Conservation (phyloP, 192 early-diverging fungal species). For the Entophlyctis luteolus region DNA sequence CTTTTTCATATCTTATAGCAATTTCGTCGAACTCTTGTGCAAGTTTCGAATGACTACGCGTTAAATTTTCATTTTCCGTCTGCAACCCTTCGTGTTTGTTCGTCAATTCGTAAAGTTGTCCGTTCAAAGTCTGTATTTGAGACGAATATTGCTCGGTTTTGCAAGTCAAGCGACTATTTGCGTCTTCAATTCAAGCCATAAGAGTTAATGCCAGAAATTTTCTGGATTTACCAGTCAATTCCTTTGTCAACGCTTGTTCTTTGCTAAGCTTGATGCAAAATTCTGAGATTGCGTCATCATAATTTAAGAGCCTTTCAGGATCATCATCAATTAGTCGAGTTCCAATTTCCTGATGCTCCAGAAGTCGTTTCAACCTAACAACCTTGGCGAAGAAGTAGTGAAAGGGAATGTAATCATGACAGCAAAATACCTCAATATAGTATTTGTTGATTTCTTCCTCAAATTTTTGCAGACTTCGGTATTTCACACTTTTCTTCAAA, state of each 20-base stretch:
- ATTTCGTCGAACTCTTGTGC: not conserved
- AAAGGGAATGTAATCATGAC: not conserved
- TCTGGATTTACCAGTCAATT: not conserved
- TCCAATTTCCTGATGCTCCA: constrained; percentile 24
- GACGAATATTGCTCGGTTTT: not conserved
- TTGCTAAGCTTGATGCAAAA: constrained; percentile 3
- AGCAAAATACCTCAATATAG: constrained; percentile 14
- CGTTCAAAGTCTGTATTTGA: not conserved
- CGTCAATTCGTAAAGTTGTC: constrained; percentile 8
- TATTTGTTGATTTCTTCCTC: constrained; percentile 27
- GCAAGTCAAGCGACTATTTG: not conserved
- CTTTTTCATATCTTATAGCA: not conserved
- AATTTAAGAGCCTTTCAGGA: constrained; percentile 16
- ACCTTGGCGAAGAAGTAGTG: not conserved
- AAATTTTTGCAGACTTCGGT: constrained; percentile 22
- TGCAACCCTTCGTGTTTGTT: not conserved
- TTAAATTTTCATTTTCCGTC: not conserved
- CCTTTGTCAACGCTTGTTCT: constrained; percentile 11
- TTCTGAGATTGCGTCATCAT: constrained; percentile 30
- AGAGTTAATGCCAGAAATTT: not conserved
- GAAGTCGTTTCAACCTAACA: constrained; percentile 20
- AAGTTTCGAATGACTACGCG: not conserved
- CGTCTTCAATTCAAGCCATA: not conserved
- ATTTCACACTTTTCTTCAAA: constrained; percentile 25
- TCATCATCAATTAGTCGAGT: constrained; percentile 19